Evolutionary conservation across 2,329 filamentous ascomycete genomes (phyloP), one percentile per base, ranked within the genome.

Genomic region (Fusarium sp.): DNA sequence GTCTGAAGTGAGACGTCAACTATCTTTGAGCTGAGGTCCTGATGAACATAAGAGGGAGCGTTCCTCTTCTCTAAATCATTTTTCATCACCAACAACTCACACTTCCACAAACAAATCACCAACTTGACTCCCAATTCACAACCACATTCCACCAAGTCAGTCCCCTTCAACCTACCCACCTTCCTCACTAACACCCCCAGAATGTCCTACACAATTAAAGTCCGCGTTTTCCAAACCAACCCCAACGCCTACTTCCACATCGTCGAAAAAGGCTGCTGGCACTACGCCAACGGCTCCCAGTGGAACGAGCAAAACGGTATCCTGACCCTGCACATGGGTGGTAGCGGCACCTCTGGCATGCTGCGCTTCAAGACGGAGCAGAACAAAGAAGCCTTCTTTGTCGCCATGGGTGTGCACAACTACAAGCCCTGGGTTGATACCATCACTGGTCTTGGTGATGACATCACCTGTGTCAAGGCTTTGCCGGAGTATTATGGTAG

Each of bases 371-470:
- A 68, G 51, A 71, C 70, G 0, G 70, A 72, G 41, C 23, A 72
- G 8, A 60, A 60, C 49, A 72, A 66, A 20, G 70, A 72, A 14
- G 66, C 59, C 4, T 72, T 72, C 55, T 72, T 72, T 18, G 42
- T 72, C 16, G 69, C 59, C 5, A 3, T 72, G 5, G 70, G 70
- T 0, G 70, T 72, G 1, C 70, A 72, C 46, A 45, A 71, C 55
- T 68, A 71, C 54, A 72, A 72, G 70, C 69, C 66, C 2, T 72
- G 70, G 69, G 42, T 72, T 5, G 70, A 72, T 27, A 66, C 34
- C 12, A 34, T 72, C 6, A 71, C 70, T 2, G 70, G 66, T 2
- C 59, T 72, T 7, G 63, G 18, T 4, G 57, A 71, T 14, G 47
- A 72, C 2, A 21, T 71, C 21, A 72, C 70, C 11, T 59, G 70